phyloP scores from a whole-genome alignment of 257 asterid species.

The Solanum ossicruentum region DNA sequence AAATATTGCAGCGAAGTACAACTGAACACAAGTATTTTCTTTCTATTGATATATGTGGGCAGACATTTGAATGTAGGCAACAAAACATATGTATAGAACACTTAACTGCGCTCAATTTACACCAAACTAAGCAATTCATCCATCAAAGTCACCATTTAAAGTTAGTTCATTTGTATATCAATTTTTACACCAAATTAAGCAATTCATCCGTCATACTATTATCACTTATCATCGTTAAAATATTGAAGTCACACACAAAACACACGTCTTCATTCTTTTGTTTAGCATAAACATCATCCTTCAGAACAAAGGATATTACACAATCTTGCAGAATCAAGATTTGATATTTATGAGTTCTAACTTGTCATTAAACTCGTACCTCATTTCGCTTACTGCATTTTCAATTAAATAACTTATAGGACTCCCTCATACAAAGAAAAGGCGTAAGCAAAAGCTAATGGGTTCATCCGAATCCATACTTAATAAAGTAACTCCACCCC shows the following conservation, averaged over 20 bases:
- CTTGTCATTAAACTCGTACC: neutral
- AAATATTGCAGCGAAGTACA: slow-evolving; percentile 16
- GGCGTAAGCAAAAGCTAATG: neutral
- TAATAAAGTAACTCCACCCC: too few species aligned
- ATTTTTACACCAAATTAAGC: neutral
- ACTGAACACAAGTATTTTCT: slow-evolving; percentile 48
- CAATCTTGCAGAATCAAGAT: neutral
- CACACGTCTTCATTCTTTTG: neutral
- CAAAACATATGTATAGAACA: neutral
- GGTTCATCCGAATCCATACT: neutral
- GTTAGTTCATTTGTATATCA: neutral
- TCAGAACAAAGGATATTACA: too few species aligned
- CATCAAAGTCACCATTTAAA: neutral
- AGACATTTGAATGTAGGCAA: neutral
- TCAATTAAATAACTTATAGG: too few species aligned
- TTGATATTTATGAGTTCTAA: neutral
- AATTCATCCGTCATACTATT: neutral
- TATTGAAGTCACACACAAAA: neutral
- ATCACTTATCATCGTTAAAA: neutral
- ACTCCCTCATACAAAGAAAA: too few species aligned
- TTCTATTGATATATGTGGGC: slow-evolving; percentile 21
- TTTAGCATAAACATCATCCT: neutral
- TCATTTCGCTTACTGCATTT: neutral
- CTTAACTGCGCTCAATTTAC: neutral
- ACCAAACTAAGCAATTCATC: neutral